phyloP scores from a whole-genome alignment of 2,329 filamentous ascomycete species.

The Knufia fluminis region DNA sequence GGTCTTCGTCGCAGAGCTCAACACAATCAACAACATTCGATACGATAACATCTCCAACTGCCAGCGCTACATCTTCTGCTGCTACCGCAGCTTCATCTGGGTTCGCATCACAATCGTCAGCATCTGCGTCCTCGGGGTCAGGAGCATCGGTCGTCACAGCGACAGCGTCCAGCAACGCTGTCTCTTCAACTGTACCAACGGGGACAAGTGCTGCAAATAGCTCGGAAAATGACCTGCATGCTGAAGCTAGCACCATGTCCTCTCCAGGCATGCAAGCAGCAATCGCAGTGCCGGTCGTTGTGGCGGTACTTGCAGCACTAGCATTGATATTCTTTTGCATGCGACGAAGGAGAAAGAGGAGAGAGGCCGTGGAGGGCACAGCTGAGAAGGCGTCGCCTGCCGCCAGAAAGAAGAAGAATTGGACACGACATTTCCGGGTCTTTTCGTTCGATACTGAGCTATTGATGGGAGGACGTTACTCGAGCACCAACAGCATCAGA shows the following conservation, averaged over 20 bases:
- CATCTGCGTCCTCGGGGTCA: not conserved
- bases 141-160: not conserved
- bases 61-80: not conserved
- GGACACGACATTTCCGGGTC: conserved; percentile 21
- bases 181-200: not conserved
- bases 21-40: not conserved
- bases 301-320: conserved; percentile 15
- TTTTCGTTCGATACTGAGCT: conserved; percentile 23
- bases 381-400: conserved; percentile 13
- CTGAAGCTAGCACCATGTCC: conserved; percentile 18
- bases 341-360: conserved; percentile 15
- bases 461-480: conserved; percentile 22
- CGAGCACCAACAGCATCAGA: conserved; percentile 22
- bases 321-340: conserved; percentile 18
- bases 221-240: conserved; percentile 4
- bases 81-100: not conserved
- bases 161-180: not conserved
- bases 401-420: conserved; percentile 16
- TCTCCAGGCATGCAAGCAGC: conserved; percentile 20
- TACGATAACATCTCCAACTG: not conserved
- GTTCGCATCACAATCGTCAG: not conserved
- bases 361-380: conserved; percentile 7
- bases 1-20: not conserved
- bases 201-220: conserved; percentile 7
- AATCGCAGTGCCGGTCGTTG: conserved; percentile 20